Conservation (phyloP, 1,139 yeast genomes). For the Taphrina wiesneri region DNA sequence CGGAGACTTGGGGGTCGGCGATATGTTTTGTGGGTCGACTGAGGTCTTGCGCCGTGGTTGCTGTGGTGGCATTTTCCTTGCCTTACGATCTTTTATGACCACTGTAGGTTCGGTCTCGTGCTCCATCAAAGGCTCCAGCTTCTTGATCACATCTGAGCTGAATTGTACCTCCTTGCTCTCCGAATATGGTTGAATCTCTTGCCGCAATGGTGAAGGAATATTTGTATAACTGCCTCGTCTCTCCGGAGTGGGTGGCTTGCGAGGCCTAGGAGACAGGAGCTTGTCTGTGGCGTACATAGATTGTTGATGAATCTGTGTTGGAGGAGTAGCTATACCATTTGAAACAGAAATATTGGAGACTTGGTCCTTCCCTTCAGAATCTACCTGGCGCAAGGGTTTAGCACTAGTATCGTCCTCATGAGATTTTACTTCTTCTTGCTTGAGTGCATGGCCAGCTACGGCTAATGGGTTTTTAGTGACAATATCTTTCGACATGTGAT, state of each 20-base stretch:
- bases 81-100: constrained; percentile 1
- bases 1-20: constrained; percentile 28
- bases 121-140: constrained; percentile 22
- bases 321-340: background rate
- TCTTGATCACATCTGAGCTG: constrained; percentile 9
- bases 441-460: constrained; percentile 5
- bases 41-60: constrained; percentile 25
- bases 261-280: constrained; percentile 22
- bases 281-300: background rate
- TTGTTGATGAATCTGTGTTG: background rate
- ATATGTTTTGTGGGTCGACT: constrained; percentile 18
- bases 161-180: constrained; percentile 20
- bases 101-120: constrained; percentile 13
- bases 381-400: background rate
- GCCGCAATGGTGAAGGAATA: constrained; percentile 27
- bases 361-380: background rate
- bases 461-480: background rate
- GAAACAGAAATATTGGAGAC: background rate
- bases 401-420: background rate
- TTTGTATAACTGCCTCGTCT: constrained; percentile 18
- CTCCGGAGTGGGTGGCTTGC: constrained; percentile 31
- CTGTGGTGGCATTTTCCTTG: constrained; percentile 16
- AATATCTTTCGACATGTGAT: background rate
- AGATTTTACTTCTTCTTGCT: background rate
- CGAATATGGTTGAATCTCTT: constrained; percentile 9